Conservation (phyloP, 2,329 filamentous ascomycete genomes). For the Huntiella savannae region DNA sequence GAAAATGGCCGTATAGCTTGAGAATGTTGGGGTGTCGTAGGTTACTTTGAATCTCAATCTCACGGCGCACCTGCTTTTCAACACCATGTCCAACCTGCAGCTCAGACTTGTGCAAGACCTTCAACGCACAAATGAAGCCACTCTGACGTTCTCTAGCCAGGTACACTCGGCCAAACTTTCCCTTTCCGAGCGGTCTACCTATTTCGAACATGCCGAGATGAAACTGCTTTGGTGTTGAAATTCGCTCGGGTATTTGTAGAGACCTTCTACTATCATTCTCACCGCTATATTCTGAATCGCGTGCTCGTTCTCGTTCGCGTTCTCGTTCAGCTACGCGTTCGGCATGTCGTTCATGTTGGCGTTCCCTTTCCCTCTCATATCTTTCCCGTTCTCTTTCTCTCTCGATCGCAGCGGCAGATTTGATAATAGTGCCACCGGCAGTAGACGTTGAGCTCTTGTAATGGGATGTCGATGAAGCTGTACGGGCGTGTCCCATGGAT, state of each 20-base stretch:
- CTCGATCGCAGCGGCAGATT: constrained; percentile 2
- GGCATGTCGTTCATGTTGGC: background rate
- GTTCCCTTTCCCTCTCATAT: constrained; percentile 4
- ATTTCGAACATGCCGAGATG: constrained; percentile 93
- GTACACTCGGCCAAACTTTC: constrained; percentile 75
- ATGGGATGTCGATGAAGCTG: constrained; percentile 1
- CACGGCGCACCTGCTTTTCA: constrained; percentile 71
- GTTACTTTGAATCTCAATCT: constrained; percentile 81
- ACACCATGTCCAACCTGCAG: constrained; percentile 51
- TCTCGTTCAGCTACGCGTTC: constrained; percentile 1
- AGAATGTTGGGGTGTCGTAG: constrained; percentile 73
- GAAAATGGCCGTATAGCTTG: constrained; percentile 70
- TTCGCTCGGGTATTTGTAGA: constrained; percentile 35
- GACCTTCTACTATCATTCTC: constrained; percentile 36
- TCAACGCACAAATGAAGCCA: constrained; percentile 70
- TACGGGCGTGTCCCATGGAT: constrained; percentile 24
- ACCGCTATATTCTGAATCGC: constrained; percentile 30
- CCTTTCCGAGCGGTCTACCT: constrained; percentile 66
- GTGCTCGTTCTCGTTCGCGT: constrained; percentile 1
- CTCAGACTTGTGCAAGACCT: constrained; percentile 72
- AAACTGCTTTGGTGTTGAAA: constrained; percentile 42
- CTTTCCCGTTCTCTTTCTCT: constrained; percentile 8
- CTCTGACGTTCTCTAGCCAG: constrained; percentile 61
- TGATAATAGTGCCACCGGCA: constrained; percentile 6
- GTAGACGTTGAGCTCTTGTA: constrained; percentile 8